Conservation (phyloP, 768 basidiomycete species). For the Coprinellus aureogranulatus region DNA sequence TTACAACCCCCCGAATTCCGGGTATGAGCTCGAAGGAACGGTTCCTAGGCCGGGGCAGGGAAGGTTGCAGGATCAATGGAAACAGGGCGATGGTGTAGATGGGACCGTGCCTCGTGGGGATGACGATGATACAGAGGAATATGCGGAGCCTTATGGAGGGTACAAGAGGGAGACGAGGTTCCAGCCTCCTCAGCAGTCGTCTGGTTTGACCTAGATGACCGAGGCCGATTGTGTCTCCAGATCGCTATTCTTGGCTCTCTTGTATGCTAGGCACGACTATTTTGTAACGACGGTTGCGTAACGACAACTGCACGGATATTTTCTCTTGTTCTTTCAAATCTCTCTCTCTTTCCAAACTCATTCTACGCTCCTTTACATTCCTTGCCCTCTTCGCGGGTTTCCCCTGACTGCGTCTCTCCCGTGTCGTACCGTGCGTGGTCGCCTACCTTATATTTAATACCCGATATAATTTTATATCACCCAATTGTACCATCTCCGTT, state of each 20-base stretch:
- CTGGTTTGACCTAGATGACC: background rate
- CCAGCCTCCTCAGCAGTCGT: background rate
- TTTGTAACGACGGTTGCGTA: too few species aligned
- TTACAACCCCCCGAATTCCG: background rate
- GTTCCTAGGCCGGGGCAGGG: slow-evolving; percentile 26
- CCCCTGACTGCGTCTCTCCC: too few species aligned
- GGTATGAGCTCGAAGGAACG: slow-evolving; percentile 27
- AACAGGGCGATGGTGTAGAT: slow-evolving; percentile 6
- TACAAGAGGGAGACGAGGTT: background rate
- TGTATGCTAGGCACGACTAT: background rate
- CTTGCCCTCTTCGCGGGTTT: too few species aligned
- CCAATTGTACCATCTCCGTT: too few species aligned
- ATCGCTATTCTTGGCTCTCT: background rate
- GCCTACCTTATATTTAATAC: too few species aligned
- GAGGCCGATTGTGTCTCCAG: background rate
- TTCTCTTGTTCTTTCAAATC: too few species aligned
- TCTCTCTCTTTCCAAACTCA: too few species aligned
- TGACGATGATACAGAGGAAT: background rate
- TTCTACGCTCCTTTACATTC: too few species aligned
- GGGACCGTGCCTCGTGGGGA: background rate
- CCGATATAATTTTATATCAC: too few species aligned
- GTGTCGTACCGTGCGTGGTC: too few species aligned
- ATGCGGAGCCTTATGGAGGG: background rate
- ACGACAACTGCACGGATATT: too few species aligned
- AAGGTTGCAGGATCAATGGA: slow-evolving; percentile 11